Conservation (phyloP, 2,329 filamentous ascomycete species). For the Cladophialophora bantiana region DNA sequence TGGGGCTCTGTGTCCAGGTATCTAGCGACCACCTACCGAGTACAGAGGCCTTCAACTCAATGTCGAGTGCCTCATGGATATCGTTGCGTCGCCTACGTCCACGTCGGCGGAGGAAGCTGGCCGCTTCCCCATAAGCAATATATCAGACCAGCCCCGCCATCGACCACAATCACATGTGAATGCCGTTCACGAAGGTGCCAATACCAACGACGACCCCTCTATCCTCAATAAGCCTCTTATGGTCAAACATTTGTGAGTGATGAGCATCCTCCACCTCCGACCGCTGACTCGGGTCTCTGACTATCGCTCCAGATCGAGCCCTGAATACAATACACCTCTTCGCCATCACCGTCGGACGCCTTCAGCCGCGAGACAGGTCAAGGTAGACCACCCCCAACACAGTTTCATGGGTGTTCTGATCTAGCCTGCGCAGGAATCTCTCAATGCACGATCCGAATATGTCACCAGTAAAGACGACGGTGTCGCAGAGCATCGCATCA, state of each 20-base stretch:
- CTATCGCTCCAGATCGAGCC: slow-evolving; percentile 56
- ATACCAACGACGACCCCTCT: slow-evolving; percentile 18
- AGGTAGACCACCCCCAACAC: slow-evolving; percentile 52
- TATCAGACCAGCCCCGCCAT: slow-evolving; percentile 48
- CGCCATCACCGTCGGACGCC: slow-evolving; percentile 69
- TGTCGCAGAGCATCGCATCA: slow-evolving; percentile 81
- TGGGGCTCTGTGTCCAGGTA: slow-evolving; percentile 6
- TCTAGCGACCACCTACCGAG: slow-evolving; percentile 72
- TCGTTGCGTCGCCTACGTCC: slow-evolving; percentile 40
- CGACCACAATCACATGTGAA: slow-evolving; percentile 55
- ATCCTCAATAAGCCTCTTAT: slow-evolving; percentile 31
- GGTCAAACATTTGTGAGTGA: slow-evolving; percentile 59
- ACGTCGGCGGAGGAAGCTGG: slow-evolving; percentile 34
- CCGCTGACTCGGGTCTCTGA: slow-evolving; percentile 13
- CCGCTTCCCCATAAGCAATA: slow-evolving; percentile 27
- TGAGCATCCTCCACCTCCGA: background rate
- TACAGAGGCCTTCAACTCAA: slow-evolving; percentile 41
- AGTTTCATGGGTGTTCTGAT: slow-evolving; percentile 13
- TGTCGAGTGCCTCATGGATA: slow-evolving; percentile 40
- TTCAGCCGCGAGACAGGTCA: slow-evolving; percentile 67
- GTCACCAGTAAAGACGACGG: slow-evolving; percentile 84
- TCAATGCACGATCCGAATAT: slow-evolving; percentile 87
- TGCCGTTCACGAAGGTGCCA: slow-evolving; percentile 51
- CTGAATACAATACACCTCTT: slow-evolving; percentile 67
- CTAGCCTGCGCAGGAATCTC: slow-evolving; percentile 72